phyloP scores from a whole-genome alignment of 208 protist species.

The Balamuthia mandrillaris region DNA sequence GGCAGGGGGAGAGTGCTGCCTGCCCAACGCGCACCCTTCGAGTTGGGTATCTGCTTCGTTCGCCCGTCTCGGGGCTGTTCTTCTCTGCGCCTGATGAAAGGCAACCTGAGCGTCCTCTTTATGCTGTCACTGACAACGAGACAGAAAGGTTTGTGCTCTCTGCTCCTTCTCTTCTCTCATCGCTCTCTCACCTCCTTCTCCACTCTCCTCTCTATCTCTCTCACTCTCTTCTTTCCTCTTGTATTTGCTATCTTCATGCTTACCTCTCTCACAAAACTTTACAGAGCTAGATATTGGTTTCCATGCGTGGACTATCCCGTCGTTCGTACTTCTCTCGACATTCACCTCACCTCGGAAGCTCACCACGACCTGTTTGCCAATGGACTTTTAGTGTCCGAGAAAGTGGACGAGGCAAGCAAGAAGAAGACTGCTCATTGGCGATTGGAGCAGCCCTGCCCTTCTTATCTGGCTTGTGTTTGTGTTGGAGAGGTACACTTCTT shows the following conservation, averaged over 20 bases:
- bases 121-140: background rate
- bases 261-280: too few relatives aligned
- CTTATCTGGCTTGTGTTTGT: background rate
- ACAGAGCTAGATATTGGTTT: background rate
- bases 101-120: background rate
- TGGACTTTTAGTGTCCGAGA: background rate
- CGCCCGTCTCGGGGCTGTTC: background rate
- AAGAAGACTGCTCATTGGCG: background rate
- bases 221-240: background rate
- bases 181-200: background rate
- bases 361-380: background rate
- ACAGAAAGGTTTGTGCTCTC: background rate
- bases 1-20: background rate
- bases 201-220: background rate
- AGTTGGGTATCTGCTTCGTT: background rate
- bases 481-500: background rate
- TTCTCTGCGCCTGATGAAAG: background rate
- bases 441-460: background rate
- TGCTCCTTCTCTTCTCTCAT: background rate
- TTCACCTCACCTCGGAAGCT: slow-evolving; percentile 3
- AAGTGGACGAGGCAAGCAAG: background rate
- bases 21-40: background rate
- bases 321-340: background rate
- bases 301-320: background rate
- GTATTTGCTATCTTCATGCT: too few relatives aligned